Conservation (phyloP, 345 rosid species). For the Litchi chinensis region DNA sequence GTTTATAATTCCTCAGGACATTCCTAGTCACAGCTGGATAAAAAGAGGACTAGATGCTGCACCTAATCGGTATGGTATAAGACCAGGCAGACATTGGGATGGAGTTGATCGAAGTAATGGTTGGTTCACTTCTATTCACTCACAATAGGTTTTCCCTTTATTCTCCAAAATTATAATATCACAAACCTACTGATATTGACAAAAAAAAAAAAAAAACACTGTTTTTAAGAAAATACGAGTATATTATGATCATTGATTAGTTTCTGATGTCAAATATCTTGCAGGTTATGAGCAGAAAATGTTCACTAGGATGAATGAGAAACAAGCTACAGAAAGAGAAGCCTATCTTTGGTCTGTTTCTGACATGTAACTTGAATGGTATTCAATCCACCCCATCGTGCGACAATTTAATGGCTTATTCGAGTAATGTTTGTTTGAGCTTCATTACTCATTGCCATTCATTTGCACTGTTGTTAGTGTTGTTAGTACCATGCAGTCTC, state of each 20-base stretch:
- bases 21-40: slow-evolving; percentile 86
- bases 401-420: background rate
- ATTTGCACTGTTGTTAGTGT: background rate
- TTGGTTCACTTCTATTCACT: slow-evolving; percentile 28
- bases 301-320: slow-evolving; percentile 70
- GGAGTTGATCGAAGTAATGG: slow-evolving; percentile 94
- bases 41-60: slow-evolving; percentile 79
- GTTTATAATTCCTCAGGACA: slow-evolving; percentile 78
- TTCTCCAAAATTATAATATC: background rate
- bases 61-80: slow-evolving; percentile 81
- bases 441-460: background rate
- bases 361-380: slow-evolving; percentile 59
- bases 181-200: background rate
- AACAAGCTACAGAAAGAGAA: slow-evolving; percentile 79
- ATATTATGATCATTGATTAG: background rate
- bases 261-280: slow-evolving; percentile 1
- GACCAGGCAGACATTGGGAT: slow-evolving; percentile 99
- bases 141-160: background rate
- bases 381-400: too few relatives aligned
- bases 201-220: background rate
- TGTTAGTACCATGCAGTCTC: background rate
- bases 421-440: background rate
- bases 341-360: slow-evolving; percentile 95
- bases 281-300: slow-evolving; percentile 76
- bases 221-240: background rate